Evolutionary conservation across 2,329 filamentous ascomycete genomes (phyloP).

Genomic region (Colletotrichum lindemuthianum): DNA sequence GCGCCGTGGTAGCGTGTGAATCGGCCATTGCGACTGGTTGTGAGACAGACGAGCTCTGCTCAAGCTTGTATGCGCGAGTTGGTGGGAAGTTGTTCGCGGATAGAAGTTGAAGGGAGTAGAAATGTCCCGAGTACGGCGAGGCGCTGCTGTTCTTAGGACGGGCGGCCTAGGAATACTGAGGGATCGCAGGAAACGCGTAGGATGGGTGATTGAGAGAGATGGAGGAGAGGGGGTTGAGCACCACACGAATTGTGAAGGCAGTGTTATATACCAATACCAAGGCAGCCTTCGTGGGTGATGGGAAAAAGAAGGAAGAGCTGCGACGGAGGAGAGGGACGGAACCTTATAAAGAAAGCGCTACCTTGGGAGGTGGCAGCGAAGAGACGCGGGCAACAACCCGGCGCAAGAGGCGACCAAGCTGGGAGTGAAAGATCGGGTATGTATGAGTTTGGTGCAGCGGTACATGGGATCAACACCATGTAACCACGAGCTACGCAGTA

Average conservation of each 20-base stretch:
- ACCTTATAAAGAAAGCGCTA: conserved; percentile 35
- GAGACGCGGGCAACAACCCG: conserved; percentile 21
- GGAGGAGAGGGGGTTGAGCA: conserved; percentile 34
- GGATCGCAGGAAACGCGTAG: conserved; percentile 35
- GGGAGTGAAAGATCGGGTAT: background rate
- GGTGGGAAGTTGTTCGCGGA: conserved; percentile 19
- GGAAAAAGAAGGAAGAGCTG: conserved; percentile 34
- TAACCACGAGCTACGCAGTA: conserved; percentile 12
- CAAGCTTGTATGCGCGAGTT: conserved; percentile 33
- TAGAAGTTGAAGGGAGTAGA: conserved; percentile 21
- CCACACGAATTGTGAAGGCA: conserved; percentile 38
- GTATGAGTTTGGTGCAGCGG: conserved; percentile 7
- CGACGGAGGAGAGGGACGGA: conserved; percentile 20
- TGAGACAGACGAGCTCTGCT: conserved; percentile 36
- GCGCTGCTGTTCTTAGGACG: conserved; percentile 32
- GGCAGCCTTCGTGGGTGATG: conserved; percentile 40
- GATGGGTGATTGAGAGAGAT: conserved; percentile 28
- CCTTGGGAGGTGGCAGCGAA: conserved; percentile 18
- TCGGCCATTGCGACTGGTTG: conserved; percentile 61
- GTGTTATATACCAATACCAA: conserved; percentile 26
- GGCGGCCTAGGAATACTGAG: conserved; percentile 35
- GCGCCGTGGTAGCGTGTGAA: conserved; percentile 57
- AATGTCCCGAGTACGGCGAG: conserved; percentile 22
- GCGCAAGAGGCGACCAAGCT: conserved; percentile 10
- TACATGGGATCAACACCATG: conserved; percentile 18